A percentile compares a stretch with the other conserved stretches of the same genome.
These are phyloP conservation scores for Zymoseptoria crescenta DNA, from an alignment of 2,329 filamentous ascomycete genomes.

Conservation along the genomic window DNA sequence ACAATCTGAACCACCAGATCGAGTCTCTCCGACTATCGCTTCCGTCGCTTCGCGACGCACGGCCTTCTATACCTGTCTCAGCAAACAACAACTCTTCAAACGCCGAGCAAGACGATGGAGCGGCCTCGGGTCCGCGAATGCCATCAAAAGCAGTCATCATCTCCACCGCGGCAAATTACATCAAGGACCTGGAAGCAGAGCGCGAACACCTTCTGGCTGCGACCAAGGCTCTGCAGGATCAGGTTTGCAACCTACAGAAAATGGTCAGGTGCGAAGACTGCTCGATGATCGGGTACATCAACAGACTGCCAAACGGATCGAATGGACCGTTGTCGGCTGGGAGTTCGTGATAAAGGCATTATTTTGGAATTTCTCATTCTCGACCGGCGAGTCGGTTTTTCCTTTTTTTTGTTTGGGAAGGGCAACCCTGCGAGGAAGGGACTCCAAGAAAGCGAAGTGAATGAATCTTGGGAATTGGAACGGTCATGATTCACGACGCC, in stretches of 20 bases:
- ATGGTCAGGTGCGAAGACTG: slow-evolving; percentile 42
- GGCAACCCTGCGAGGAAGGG: background rate
- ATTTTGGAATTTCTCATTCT: background rate
- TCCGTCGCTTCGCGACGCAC: slow-evolving; percentile 12
- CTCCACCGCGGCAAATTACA: slow-evolving; percentile 39
- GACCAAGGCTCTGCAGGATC: slow-evolving; percentile 32
- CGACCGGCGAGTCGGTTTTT: background rate
- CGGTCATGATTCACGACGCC: background rate
- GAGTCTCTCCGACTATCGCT: slow-evolving; percentile 30
- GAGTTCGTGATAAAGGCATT: background rate
- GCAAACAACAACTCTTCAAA: slow-evolving; percentile 6
- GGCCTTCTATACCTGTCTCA: slow-evolving; percentile 3
- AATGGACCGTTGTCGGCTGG: background rate
- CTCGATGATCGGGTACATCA: slow-evolving; percentile 9
- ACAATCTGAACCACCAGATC: slow-evolving; percentile 40
- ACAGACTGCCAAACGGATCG: background rate
- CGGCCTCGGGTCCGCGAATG: slow-evolving; percentile 10
- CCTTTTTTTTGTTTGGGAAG: background rate
- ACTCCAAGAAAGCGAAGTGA: background rate
- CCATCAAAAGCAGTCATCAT: slow-evolving; percentile 40
- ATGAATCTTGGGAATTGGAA: background rate
- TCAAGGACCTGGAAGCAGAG: slow-evolving; percentile 40
- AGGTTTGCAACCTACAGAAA: slow-evolving; percentile 36
- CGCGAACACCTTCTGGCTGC: slow-evolving; percentile 34
- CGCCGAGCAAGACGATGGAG: background rate